Base-by-base conservation (phyloP, 371 early-diverging fungal genomes). In the Mucor mucedo region DNA sequence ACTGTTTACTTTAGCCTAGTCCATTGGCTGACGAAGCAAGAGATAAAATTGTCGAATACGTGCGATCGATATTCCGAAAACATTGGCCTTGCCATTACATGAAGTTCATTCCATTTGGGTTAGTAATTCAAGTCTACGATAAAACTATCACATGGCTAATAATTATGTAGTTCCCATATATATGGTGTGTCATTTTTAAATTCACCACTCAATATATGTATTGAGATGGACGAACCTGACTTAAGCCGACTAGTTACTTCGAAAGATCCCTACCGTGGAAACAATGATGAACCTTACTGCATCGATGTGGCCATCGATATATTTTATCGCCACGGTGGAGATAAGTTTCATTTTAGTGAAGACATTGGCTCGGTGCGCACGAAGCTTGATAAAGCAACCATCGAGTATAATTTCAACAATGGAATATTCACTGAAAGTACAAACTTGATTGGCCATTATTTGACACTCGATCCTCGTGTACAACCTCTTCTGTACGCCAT, bases 331-430 rank as follows among this genome's bases (percentile, higher is more conserved):
- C 3, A 33, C 1, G 47, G 32, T 5, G 21, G 35, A 2, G 41
- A n/a, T 2, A 65, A 48, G 9, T 9, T 52, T 2, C 21, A 13
- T 1, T 66, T 33, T 4, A 21, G 60, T 14, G 6, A 4, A 5
- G n/a, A n/a, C 27, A 28, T 49, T 14, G 11, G 32, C 3, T 41
- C 61, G 5, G 9, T 53, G 1, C 32, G 55, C 14, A 14, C 55
- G 9, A 28, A 56, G 7, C 4, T 10, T 0, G 29, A 13, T 8
- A 1, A 16, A 8, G 2, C 13, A 0, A 14, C 16, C 8, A 30
- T 56, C 1, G 66, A 66, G 52, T 66, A 56, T 21, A 55, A 39
- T 5, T 66, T 66, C 14, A 66, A 66, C 29, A 61, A 57, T 9
- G 14, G 16, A 13, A 45, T 52, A 2, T 33, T 45, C 16, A 61